A percentile compares a stretch with the other conserved stretches of the same genome.
Conservation (phyloP, 1,284 basidiomycete species). For the Ustilago sp. region DNA sequence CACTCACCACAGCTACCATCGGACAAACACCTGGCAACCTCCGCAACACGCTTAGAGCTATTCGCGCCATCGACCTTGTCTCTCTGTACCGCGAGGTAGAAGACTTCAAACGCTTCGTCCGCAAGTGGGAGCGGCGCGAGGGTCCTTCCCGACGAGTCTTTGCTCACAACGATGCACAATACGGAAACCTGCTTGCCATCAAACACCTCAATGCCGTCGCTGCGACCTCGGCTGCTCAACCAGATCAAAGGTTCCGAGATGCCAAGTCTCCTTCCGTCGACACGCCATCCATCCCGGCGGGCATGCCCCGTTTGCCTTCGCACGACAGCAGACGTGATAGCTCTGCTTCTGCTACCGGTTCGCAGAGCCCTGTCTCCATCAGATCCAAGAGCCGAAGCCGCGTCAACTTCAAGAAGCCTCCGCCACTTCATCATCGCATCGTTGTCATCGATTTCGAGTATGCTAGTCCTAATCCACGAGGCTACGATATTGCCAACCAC, state of each 20-base stretch:
- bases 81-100: conserved; percentile 56
- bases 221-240: conserved; percentile 9
- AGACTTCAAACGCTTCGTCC: conserved; percentile 61
- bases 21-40: conserved; percentile 49
- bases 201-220: conserved; percentile 32
- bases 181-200: conserved; percentile 64
- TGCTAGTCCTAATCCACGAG: conserved; percentile 62
- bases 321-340: conserved; percentile 36
- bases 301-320: conserved; percentile 51
- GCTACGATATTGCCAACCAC: conserved; percentile 67
- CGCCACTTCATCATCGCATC: conserved; percentile 59
- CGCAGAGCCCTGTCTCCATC: conserved; percentile 29
- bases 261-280: conserved; percentile 30
- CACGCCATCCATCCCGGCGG: conserved; percentile 40
- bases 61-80: conserved; percentile 61
- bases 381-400: conserved; percentile 46
- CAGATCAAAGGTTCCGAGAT: conserved; percentile 22
- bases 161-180: conserved; percentile 67
- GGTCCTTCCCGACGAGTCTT: conserved; percentile 64
- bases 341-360: conserved; percentile 16
- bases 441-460: conserved; percentile 69
- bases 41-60: conserved; percentile 50
- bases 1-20: conserved; percentile 36
- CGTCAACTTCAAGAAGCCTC: conserved; percentile 27
- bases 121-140: conserved; percentile 58